Evolutionary conservation across 257 asterid species (phyloP).

Genomic region (Petunia secreta): DNA sequence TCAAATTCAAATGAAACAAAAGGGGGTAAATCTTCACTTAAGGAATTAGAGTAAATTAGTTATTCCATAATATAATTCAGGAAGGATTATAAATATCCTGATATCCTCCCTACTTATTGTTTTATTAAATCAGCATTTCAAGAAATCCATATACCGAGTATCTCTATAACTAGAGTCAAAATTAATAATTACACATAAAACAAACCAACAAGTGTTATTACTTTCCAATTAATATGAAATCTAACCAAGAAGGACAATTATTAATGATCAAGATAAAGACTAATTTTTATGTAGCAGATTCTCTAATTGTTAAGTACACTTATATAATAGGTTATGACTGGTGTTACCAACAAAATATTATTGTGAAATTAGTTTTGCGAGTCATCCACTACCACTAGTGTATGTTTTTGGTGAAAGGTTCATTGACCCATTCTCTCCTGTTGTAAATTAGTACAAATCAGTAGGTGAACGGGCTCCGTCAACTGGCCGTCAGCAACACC

Average conservation of each 20-base stretch:
- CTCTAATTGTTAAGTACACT: not conserved
- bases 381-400: not conserved
- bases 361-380: not conserved
- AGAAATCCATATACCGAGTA: not conserved
- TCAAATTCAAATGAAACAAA: not conserved
- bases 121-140: not conserved
- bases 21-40: not conserved
- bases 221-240: not conserved
- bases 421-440: not conserved
- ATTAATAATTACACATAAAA: not conserved
- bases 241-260: not conserved
- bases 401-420: not conserved
- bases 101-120: not conserved
- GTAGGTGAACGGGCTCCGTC: constrained; percentile 36
- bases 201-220: not conserved
- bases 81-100: not conserved
- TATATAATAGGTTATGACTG: not conserved
- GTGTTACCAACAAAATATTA: not conserved
- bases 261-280: not conserved
- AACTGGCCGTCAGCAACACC: constrained; percentile 22
- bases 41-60: not conserved
- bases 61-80: not conserved
- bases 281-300: not conserved
- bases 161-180: not conserved
- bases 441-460: not conserved